Conservation (phyloP, 2,329 filamentous ascomycete genomes). For the Kalmusia sp. region DNA sequence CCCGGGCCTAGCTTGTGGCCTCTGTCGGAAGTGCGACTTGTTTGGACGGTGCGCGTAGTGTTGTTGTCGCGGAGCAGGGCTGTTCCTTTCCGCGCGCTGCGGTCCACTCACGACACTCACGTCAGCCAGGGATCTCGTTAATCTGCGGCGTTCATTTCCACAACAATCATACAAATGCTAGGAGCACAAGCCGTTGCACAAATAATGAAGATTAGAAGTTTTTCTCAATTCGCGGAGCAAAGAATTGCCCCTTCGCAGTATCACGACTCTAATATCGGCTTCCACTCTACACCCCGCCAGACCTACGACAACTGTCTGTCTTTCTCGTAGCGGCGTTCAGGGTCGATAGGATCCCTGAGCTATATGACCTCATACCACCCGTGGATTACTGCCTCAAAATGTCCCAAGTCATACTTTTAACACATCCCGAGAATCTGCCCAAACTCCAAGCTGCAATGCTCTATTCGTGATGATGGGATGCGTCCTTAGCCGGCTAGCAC, state of each 20-base stretch:
- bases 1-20: slow-evolving; percentile 2
- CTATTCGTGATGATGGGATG: slow-evolving; percentile 23
- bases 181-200: no score
- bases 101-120: slow-evolving; percentile 27
- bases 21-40: slow-evolving; percentile 5
- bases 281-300: not conserved
- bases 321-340: slow-evolving; percentile 7
- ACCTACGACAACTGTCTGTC: not conserved
- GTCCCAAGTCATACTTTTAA: slow-evolving; percentile 38
- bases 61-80: slow-evolving; percentile 22
- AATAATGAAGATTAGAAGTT: not conserved
- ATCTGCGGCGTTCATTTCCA: not conserved
- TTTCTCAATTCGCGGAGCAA: not conserved
- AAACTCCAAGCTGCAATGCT: slow-evolving; percentile 47
- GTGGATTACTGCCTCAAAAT: slow-evolving; percentile 16
- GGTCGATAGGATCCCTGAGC: slow-evolving; percentile 15
- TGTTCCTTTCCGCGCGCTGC: slow-evolving; percentile 10
- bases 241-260: not conserved
- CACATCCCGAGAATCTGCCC: slow-evolving; percentile 31
- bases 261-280: not conserved
- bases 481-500: not conserved
- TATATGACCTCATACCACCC: slow-evolving; percentile 20
- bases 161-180: slow-evolving; percentile 2
- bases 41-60: slow-evolving; percentile 12
- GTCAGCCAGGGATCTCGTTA: slow-evolving; percentile 19